Base-by-base conservation (phyloP, 169 alveolate genomes). In the Cryptosporidium andersoni region DNA sequence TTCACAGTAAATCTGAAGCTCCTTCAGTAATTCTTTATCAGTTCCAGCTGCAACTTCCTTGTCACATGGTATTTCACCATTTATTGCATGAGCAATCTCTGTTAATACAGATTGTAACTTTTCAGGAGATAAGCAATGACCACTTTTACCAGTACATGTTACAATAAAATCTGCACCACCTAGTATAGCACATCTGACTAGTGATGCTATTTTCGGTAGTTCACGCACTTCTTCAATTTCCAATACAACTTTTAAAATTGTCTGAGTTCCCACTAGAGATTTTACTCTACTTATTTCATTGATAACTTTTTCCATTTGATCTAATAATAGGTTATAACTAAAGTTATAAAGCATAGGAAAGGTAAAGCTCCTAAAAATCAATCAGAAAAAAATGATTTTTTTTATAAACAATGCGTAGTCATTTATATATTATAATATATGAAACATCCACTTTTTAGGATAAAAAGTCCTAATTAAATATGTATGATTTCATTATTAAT, bases 101-200 rank as follows among this genome's bases (percentile, higher is more conserved):
- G 37, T 34, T 5, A 74, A 55, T 14, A 74, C 34, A 14, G 55
- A 42, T 55, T 74, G 43, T 52, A 74, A 14, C 39, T 74, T 68
- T 60, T 74, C 64, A 7, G 65, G 14, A 16, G 43, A 58, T 34
- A 74, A 58, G 14, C 67, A 43, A 34, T 25, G 40, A 36, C 60
- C 60, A 2, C 55, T 51, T 37, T 74, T 74, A 5, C 85, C 85
- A 5, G 85, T 74, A 45, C 85, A 74, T 16, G 85, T 74, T 7
- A 74, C 85, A 56, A 74, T 60, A 53, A 74, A 74, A 36, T 74
- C 85, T 3, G 85, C 85, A 36, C 85, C 85, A 58, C 85, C 85
- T 4, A 74, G 68, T 14, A 74, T 74, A 34, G 85, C 85, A 47
- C 85, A 74, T 42, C 85, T 74, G 55, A 56, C 85, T 12, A 74